Percentiles rank a stretch among this genome's conserved stretches.
Evolutionary conservation across 805 yeast species (phyloP).

Genomic region (Pichia scutulata): DNA sequence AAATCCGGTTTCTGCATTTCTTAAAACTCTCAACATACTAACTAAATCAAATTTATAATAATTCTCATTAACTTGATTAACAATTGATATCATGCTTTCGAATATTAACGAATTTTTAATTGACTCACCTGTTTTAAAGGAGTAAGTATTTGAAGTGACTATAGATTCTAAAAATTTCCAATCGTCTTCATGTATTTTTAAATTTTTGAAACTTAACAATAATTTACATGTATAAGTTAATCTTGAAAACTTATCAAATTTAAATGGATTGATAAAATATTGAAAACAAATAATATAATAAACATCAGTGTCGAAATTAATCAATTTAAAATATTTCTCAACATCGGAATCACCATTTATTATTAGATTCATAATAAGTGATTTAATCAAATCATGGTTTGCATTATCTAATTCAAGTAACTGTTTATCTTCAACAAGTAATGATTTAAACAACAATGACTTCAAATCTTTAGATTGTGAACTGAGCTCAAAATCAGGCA

Average conservation of each 20-base stretch:
- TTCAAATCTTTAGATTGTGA: background rate
- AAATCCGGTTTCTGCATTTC: slow-evolving; percentile 6
- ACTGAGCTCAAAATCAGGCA: slow-evolving; percentile 2
- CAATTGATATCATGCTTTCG: background rate
- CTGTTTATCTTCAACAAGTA: background rate
- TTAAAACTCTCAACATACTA: slow-evolving; percentile 2
- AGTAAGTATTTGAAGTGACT: background rate
- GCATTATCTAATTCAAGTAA: background rate
- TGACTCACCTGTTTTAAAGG: background rate
- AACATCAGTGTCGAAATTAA: slow-evolving; percentile 1
- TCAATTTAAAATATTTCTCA: background rate
- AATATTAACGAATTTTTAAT: background rate
- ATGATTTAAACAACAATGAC: background rate
- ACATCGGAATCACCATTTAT: background rate
- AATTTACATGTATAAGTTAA: background rate
- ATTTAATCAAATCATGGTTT: background rate
- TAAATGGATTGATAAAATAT: slow-evolving; percentile 2
- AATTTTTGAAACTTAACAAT: background rate
- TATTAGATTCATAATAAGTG: background rate
- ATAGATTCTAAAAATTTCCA: background rate
- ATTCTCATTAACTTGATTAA: background rate
- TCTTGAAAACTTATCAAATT: background rate
- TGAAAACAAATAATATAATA: slow-evolving; percentile 1
- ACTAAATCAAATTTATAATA: background rate
- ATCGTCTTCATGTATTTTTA: background rate